Percentiles rank a stretch among this genome's conserved stretches.
Evolutionary conservation across 2,329 filamentous ascomycete genomes (phyloP).

Genomic region (Talaromyces islandicus): DNA sequence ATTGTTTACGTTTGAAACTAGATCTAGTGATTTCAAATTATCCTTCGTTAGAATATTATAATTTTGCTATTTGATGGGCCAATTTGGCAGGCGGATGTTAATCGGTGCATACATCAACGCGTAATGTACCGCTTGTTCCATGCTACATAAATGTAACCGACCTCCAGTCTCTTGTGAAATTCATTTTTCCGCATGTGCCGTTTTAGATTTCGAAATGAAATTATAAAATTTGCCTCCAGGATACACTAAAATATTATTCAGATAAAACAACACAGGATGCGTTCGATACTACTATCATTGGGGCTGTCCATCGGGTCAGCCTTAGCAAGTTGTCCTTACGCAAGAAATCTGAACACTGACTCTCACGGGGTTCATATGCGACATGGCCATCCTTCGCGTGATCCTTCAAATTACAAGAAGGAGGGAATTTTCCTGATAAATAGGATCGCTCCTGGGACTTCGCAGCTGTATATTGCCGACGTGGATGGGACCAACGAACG

Average conservation of each 20-base stretch:
- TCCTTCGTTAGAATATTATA: not conserved
- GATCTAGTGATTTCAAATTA: not conserved
- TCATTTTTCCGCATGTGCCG: too few species aligned
- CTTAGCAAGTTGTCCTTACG: not conserved
- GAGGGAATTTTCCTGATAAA: slow-evolving; percentile 20
- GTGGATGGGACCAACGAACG: slow-evolving; percentile 35
- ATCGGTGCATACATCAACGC: not conserved
- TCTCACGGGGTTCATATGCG: not conserved
- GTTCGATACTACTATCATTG: not conserved
- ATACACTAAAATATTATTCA: not conserved
- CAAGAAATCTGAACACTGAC: not conserved
- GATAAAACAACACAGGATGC: not conserved
- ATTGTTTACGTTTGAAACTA: not conserved
- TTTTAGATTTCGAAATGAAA: not conserved
- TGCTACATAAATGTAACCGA: not conserved
- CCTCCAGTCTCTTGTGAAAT: not conserved
- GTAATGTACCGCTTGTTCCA: not conserved
- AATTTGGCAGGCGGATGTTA: not conserved
- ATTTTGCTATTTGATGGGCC: not conserved
- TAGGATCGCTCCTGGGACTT: slow-evolving; percentile 26
- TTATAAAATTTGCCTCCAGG: not conserved
- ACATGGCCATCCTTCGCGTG: not conserved
- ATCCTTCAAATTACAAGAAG: not conserved
- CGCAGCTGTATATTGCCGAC: slow-evolving; percentile 29
- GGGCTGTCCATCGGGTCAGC: not conserved